phyloP scores from a whole-genome alignment of 371 early-diverging fungal genomes.

The Basidiobolus heterosporus region DNA sequence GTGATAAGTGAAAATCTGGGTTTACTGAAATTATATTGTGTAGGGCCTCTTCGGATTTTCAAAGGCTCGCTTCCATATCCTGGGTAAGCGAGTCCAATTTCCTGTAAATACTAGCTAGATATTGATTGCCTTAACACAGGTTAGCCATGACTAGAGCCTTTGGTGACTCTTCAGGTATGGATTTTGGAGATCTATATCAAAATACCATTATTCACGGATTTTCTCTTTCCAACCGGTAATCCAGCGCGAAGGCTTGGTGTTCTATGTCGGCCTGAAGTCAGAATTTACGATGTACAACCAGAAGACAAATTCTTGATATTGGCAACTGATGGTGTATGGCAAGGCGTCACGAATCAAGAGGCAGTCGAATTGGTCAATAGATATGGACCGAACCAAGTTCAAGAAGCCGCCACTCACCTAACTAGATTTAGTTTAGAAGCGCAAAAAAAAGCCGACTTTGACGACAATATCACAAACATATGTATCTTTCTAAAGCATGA shows the following conservation, averaged over 20 bases:
- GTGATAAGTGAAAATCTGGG: not conserved
- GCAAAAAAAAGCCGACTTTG: too few relatives aligned
- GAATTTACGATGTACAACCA: slow-evolving; percentile 36
- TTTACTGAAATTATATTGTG: not conserved
- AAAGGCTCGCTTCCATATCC: slow-evolving; percentile 1
- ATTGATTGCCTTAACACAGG: too few relatives aligned
- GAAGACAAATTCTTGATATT: slow-evolving; percentile 69
- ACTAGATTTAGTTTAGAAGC: too few relatives aligned
- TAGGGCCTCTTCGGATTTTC: not conserved
- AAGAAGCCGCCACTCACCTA: too few relatives aligned
- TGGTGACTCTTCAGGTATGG: not conserved
- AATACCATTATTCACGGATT: not conserved
- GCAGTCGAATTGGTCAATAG: slow-evolving; percentile 29
- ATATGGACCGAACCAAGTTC: too few relatives aligned
- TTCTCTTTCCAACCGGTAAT: not conserved
- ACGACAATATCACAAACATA: too few relatives aligned
- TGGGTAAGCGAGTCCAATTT: not conserved
- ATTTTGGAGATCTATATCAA: not conserved
- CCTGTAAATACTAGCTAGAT: not conserved
- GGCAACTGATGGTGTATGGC: slow-evolving; percentile 90
- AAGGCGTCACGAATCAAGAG: slow-evolving; percentile 58
- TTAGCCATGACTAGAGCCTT: not conserved
- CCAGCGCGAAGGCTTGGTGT: not conserved
- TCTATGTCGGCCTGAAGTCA: slow-evolving; percentile 43
- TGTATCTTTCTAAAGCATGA: too few relatives aligned